These are phyloP conservation scores for Phaffomyces thermotolerans DNA, from an alignment of 805 yeast species.

Conservation along the genomic window DNA sequence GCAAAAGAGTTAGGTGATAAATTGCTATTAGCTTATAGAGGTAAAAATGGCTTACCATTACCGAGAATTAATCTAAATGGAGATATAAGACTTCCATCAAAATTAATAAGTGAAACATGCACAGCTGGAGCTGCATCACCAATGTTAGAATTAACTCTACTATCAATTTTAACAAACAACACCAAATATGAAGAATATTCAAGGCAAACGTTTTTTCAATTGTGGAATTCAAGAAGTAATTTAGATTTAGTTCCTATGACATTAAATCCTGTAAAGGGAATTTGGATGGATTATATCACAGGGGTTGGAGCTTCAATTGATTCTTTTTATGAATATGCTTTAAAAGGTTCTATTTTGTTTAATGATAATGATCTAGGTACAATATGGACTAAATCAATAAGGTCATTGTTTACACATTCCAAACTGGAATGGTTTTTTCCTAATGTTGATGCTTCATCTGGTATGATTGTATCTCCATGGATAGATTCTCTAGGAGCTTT, in stretches of 20 bases:
- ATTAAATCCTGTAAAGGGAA: slow-evolving; percentile 49
- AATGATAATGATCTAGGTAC: slow-evolving; percentile 44
- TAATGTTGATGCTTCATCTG: slow-evolving; percentile 51
- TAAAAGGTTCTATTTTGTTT: slow-evolving; percentile 69
- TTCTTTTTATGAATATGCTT: slow-evolving; percentile 83
- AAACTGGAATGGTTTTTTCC: slow-evolving; percentile 43
- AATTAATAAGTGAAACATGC: slow-evolving; percentile 59
- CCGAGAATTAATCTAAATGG: slow-evolving; percentile 74
- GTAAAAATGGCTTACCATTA: slow-evolving; percentile 60
- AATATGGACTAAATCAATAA: slow-evolving; percentile 57
- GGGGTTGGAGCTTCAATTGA: slow-evolving; percentile 92
- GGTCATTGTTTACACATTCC: slow-evolving; percentile 49
- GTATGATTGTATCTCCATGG: slow-evolving; percentile 53
- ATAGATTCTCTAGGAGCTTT: slow-evolving; percentile 83
- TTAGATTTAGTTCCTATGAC: slow-evolving; percentile 74
- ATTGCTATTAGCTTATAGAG: slow-evolving; percentile 61
- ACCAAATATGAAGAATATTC: slow-evolving; percentile 58
- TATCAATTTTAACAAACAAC: slow-evolving; percentile 72
- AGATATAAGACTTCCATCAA: slow-evolving; percentile 34
- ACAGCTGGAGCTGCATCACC: slow-evolving; percentile 86
- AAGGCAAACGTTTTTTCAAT: slow-evolving; percentile 51
- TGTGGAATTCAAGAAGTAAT: slow-evolving; percentile 62
- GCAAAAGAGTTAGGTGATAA: slow-evolving; percentile 75
- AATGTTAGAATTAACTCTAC: slow-evolving; percentile 68
- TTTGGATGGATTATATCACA: slow-evolving; percentile 52